Conservation (phyloP, 805 yeast species). For the Clavispora vitiphila region DNA sequence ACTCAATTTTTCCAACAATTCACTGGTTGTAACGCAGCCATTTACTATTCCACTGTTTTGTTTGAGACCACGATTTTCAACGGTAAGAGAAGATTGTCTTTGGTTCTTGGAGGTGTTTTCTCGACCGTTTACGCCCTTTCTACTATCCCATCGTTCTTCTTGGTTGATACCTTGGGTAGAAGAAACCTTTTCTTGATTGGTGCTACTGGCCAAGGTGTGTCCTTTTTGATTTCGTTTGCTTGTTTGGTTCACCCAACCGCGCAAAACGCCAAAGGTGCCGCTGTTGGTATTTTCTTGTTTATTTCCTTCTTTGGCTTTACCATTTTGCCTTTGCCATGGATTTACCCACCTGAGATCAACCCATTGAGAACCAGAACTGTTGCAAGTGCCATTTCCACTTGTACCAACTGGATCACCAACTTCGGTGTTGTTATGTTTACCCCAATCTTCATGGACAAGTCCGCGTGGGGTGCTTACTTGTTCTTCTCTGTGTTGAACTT, state of each 20-base stretch:
- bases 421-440: slow-evolving; percentile 45
- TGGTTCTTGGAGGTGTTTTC: slow-evolving; percentile 62
- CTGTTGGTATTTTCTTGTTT: slow-evolving; percentile 42
- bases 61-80: slow-evolving; percentile 48
- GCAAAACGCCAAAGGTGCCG: slow-evolving; percentile 39
- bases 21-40: slow-evolving; percentile 68
- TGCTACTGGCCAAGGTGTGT: slow-evolving; percentile 37
- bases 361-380: slow-evolving; percentile 44
- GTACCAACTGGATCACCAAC: slow-evolving; percentile 42
- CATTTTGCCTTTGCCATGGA: slow-evolving; percentile 43
- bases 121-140: slow-evolving; percentile 56
- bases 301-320: slow-evolving; percentile 41
- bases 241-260: slow-evolving; percentile 30
- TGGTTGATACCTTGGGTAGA: slow-evolving; percentile 40
- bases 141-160: slow-evolving; percentile 42
- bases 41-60: slow-evolving; percentile 58
- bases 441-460: slow-evolving; percentile 34
- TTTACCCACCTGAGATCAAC: slow-evolving; percentile 44
- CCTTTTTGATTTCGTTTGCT: slow-evolving; percentile 38
- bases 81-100: slow-evolving; percentile 44
- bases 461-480: slow-evolving; percentile 39
- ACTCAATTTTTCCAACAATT: slow-evolving; percentile 68
- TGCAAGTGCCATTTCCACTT: slow-evolving; percentile 40
- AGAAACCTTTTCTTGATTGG: slow-evolving; percentile 42
- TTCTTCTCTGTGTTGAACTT: slow-evolving; percentile 39